phyloP scores from a whole-genome alignment of 2,329 filamentous ascomycete genomes.

The Botryotinia calthae region DNA sequence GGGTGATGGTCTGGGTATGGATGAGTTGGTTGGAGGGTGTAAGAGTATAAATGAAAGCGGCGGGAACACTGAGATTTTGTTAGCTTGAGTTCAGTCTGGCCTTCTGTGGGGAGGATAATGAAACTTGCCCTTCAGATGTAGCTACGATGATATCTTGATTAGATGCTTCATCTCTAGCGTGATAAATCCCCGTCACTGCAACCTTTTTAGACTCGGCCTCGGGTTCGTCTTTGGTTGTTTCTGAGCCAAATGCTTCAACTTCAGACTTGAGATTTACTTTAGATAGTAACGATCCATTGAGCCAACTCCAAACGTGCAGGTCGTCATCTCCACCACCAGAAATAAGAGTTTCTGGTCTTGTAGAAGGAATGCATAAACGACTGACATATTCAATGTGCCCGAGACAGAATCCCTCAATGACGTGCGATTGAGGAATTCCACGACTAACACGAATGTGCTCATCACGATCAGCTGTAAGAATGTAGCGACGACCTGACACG shows the following conservation, averaged over 20 bases:
- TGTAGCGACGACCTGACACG: conserved; percentile 52
- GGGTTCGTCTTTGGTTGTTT: not conserved
- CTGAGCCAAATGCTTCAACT: conserved; percentile 39
- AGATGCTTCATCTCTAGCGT: conserved; percentile 36
- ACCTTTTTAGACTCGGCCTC: conserved; percentile 34
- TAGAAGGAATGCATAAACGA: conserved; percentile 64
- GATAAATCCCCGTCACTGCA: conserved; percentile 40
- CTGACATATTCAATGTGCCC: conserved; percentile 85
- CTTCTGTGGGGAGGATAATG: not conserved
- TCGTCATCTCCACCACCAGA: conserved; percentile 84
- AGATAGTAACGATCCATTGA: conserved; percentile 46
- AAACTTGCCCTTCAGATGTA: conserved; percentile 55
- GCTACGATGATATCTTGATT: conserved; percentile 47
- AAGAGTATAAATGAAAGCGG: conserved; percentile 64
- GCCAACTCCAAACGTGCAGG: conserved; percentile 82
- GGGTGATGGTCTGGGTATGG: conserved; percentile 49
- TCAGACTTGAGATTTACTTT: conserved; percentile 52
- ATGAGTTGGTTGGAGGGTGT: conserved; percentile 49
- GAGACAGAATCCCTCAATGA: conserved; percentile 87
- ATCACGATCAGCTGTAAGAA: conserved; percentile 67
- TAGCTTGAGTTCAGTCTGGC: not conserved
- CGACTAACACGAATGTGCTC: conserved; percentile 88
- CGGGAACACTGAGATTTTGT: conserved; percentile 49
- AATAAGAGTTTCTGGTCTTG: conserved; percentile 61
- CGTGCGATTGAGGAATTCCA: conserved; percentile 75